Conservation (phyloP, 2,329 filamentous ascomycete species). For the Cladophialophora psammophila region DNA sequence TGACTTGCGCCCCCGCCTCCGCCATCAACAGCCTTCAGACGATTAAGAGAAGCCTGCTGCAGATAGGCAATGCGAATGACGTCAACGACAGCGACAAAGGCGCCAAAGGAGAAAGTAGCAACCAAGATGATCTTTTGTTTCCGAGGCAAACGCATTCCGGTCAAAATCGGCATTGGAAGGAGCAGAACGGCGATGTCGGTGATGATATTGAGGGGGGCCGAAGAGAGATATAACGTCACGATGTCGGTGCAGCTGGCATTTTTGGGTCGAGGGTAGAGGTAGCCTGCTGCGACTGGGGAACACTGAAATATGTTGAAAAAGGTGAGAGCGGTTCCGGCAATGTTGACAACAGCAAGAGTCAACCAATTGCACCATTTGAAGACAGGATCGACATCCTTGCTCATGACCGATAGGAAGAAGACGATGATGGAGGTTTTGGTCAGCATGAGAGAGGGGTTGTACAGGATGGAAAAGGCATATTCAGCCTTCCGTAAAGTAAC, state of each 20-base stretch:
- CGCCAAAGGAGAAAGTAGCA: conserved; percentile 82
- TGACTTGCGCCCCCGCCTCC: conserved; percentile 38
- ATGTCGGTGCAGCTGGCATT: conserved; percentile 66
- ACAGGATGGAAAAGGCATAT: conserved; percentile 68
- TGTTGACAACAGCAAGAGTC: conserved; percentile 78
- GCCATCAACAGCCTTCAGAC: conserved; percentile 52
- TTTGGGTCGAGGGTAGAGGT: conserved; percentile 57
- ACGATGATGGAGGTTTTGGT: conserved; percentile 92
- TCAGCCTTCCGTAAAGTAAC: conserved; percentile 55
- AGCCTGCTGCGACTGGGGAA: conserved; percentile 74
- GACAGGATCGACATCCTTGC: conserved; percentile 75
- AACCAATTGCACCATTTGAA: conserved; percentile 83
- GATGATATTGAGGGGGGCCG: conserved; percentile 88
- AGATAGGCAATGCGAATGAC: conserved; percentile 90
- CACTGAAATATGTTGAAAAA: conserved; percentile 91
- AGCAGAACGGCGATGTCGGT: conserved; percentile 89
- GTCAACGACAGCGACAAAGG: conserved; percentile 87
- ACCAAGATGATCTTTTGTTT: conserved; percentile 89
- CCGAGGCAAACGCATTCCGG: conserved; percentile 80
- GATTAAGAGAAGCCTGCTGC: conserved; percentile 69
- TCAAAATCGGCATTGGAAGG: conserved; percentile 86
- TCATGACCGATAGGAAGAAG: conserved; percentile 78
- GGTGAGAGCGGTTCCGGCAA: conserved; percentile 79
- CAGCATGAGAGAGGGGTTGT: conserved; percentile 47
- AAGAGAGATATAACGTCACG: conserved; percentile 71